Base-by-base conservation (phyloP, 2,329 filamentous ascomycete species). In the Alternaria viburni region DNA sequence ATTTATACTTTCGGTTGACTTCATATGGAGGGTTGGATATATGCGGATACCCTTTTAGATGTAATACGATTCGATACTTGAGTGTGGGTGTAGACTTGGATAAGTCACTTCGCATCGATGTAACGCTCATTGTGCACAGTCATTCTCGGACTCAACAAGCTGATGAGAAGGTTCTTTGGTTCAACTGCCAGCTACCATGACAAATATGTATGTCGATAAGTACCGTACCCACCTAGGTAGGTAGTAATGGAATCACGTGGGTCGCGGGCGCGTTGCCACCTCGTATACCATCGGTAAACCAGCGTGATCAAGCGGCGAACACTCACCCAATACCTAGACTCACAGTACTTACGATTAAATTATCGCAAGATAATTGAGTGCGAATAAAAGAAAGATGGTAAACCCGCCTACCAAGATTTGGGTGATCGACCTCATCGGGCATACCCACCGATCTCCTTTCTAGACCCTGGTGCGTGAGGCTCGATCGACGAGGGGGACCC, bases 11-110 rank as follows among this genome's bases (percentile, higher is more conserved):
- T 23, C n/a, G 25, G 32, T 52, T 52, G 30, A 21, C 30, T 52
- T 52, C 30, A 41, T 52, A 41, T 47, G 54, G 51, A 17, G 54
- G 47, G 59, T 58, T 62, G 54, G 59, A 59, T 49, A 54, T 58
- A 28, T 52, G 59, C 59, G 54, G 47, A 61, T 62, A 62, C 59
- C 59, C 59, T 62, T 54, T 61, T 60, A 60, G 55, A 58, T 52
- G 30, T 62, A 58, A 58, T 62, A 57, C 46, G 12, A 43, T 28
- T 62, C 19, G 17, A 43, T 54, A 41, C 36, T 41, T 41, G 36
- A 41, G 15, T 17, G 36, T 41, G 1, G 1, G 13, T 13, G 32
- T 17, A 0, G 36, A 10, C 32, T n/a, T 36, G 32, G 15, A n/a
- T 4, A 36, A 9, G 32, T 36, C 32, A 36, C 32, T 36, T n/a